Evolutionary conservation across 176 grass and related monocot genomes (phyloP).

Genomic region (Thinopyrum elongatum): DNA sequence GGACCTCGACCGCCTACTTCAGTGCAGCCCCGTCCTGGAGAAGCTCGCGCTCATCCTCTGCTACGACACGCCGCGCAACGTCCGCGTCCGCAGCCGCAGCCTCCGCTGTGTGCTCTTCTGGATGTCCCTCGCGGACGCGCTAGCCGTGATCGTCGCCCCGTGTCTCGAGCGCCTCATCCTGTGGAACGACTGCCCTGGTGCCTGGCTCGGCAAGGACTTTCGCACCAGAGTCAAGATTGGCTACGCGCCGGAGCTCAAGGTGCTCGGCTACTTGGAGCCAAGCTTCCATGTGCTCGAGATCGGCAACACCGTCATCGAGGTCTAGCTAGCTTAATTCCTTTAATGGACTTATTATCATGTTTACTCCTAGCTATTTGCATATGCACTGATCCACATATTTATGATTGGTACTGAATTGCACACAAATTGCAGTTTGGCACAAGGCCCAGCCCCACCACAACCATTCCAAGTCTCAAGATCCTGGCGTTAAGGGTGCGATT

Average conservation of each 20-base stretch:
- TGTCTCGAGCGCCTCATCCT: slow-evolving; percentile 35
- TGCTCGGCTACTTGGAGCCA: slow-evolving; percentile 40
- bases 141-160: slow-evolving; percentile 23
- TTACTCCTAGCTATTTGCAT: not conserved
- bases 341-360: not conserved
- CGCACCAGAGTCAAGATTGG: slow-evolving; percentile 28
- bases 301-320: slow-evolving; percentile 23
- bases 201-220: not conserved
- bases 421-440: slow-evolving; percentile 15
- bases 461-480: slow-evolving; percentile 37
- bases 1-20: slow-evolving; percentile 29
- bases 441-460: not conserved
- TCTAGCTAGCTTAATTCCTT: not conserved
- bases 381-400: not conserved
- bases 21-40: slow-evolving; percentile 39
- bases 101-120: slow-evolving; percentile 28
- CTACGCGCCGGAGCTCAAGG: slow-evolving; percentile 22
- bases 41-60: slow-evolving; percentile 19
- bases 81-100: slow-evolving; percentile 33
- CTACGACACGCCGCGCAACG: accelerated
- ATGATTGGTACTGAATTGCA: not conserved
- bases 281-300: slow-evolving; percentile 28
- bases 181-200: not conserved
- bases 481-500: slow-evolving; percentile 33
- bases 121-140: not conserved